Conservation (phyloP, 23 red algal genomes). For the Pyropia haitanensis region DNA sequence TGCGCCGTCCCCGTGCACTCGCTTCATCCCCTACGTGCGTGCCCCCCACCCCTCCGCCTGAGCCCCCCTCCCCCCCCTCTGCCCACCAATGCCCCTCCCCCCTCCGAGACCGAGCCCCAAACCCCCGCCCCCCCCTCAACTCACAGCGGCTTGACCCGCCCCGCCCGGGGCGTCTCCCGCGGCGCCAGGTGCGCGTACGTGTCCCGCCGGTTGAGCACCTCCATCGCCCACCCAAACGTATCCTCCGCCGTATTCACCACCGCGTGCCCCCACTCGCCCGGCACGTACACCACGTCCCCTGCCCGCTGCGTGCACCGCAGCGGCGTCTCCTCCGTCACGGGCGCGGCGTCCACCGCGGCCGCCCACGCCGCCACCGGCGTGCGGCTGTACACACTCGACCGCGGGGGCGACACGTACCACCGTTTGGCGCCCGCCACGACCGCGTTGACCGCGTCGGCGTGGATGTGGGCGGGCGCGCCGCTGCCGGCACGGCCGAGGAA, state of each 20-base stretch:
- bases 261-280: constrained; percentile 65
- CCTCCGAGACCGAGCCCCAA: neutral
- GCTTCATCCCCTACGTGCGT: constrained; percentile 8
- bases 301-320: constrained; percentile 51
- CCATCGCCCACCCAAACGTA: constrained; percentile 68
- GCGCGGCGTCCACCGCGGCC: constrained; percentile 1
- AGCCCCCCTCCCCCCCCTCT: neutral
- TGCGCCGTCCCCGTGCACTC: neutral
- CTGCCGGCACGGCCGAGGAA: constrained; percentile 36
- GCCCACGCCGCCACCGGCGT: constrained; percentile 47
- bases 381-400: constrained; percentile 35
- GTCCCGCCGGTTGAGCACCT: constrained; percentile 53
- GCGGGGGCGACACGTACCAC: constrained; percentile 60
- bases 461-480: constrained; percentile 66
- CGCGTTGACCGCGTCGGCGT: constrained; percentile 72
- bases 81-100: neutral
- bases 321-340: constrained; percentile 19
- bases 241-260: constrained; percentile 50
- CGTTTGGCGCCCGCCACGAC: constrained; percentile 45
- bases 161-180: no score
- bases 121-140: no score
- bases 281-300: constrained; percentile 73
- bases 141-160: neutral
- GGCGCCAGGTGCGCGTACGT: constrained; percentile 33
- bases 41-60: neutral